Conservation (phyloP, 148 eudicot genomes). For the Gaultheria prostrata region DNA sequence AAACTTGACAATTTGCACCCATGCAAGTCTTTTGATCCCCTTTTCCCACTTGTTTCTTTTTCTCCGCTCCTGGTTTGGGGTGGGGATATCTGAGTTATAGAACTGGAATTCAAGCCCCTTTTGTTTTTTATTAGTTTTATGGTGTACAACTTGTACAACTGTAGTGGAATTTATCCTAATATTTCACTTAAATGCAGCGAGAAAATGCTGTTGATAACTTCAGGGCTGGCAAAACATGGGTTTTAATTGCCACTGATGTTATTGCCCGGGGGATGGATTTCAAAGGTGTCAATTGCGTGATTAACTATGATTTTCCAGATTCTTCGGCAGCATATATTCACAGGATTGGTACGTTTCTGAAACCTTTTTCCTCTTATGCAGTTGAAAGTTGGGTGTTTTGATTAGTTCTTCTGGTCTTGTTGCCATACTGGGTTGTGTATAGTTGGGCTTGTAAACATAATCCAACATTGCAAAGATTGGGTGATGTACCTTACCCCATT, state of each 20-base stretch:
- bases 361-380: neutral
- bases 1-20: neutral
- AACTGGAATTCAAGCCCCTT: neutral
- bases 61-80: neutral
- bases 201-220: constrained; percentile 87
- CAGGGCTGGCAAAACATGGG: constrained; percentile 98
- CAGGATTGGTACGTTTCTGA: constrained; percentile 68
- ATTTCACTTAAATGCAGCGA: constrained; percentile 45
- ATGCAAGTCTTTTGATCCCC: neutral
- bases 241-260: constrained; percentile 90
- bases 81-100: neutral
- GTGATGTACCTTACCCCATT: neutral
- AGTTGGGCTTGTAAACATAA: neutral
- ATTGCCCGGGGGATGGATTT: constrained; percentile 99
- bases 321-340: constrained; percentile 89
- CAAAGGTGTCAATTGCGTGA: constrained; percentile 93
- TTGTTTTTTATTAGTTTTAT: neutral
- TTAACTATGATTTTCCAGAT: constrained; percentile 96
- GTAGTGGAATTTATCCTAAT: constrained; percentile 2
- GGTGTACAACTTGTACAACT: neutral
- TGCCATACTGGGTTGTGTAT: neutral
- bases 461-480: neutral
- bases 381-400: neutral
- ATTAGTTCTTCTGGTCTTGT: neutral
- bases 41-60: neutral